A percentile compares a stretch with the other conserved stretches of the same genome.
Evolutionary conservation across 768 basidiomycete species (phyloP).

Genomic region (Cyclocybe cylindracea): DNA sequence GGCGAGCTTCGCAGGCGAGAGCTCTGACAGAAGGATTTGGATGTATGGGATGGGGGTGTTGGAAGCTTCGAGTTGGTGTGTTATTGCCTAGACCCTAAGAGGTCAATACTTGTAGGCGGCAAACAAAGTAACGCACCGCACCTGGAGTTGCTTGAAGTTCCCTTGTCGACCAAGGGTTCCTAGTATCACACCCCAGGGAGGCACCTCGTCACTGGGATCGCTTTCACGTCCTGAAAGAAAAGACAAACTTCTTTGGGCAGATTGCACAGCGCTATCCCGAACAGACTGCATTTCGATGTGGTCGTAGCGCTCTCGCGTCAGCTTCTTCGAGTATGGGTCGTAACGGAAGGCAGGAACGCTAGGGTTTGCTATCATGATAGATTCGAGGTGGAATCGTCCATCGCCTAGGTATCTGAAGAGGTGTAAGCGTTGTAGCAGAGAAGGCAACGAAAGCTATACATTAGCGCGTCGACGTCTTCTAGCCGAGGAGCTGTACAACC

Average conservation of each 20-base stretch:
- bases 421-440: background rate
- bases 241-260: conserved; percentile 66
- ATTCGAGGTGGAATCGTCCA: conserved; percentile 96
- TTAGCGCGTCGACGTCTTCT: conserved; percentile 78
- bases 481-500: conserved; percentile 94
- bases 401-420: conserved; percentile 87
- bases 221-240: conserved; percentile 1
- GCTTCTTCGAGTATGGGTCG: conserved; percentile 97
- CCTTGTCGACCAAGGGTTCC: conserved; percentile 96
- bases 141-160: conserved; percentile 85
- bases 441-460: conserved; percentile 55
- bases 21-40: conserved; percentile 91
- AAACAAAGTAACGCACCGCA: conserved; percentile 20
- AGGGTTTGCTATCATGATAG: conserved; percentile 99
- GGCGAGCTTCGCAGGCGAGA: conserved; percentile 92
- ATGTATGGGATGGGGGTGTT: conserved; percentile 69
- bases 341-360: conserved; percentile 93
- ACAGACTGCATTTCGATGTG: conserved; percentile 83
- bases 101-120: background rate
- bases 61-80: conserved; percentile 62
- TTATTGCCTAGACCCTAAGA: conserved; percentile 59
- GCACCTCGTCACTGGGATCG: conserved; percentile 2
- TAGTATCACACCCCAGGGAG: conserved; percentile 89
- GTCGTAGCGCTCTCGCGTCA: conserved; percentile 90
- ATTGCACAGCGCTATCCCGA: conserved; percentile 73